Evolutionary conservation across 2,329 filamentous ascomycete species (phyloP), one percentile per base, ranked within the genome.

Genomic region (Stachybotrys echinatus): DNA sequence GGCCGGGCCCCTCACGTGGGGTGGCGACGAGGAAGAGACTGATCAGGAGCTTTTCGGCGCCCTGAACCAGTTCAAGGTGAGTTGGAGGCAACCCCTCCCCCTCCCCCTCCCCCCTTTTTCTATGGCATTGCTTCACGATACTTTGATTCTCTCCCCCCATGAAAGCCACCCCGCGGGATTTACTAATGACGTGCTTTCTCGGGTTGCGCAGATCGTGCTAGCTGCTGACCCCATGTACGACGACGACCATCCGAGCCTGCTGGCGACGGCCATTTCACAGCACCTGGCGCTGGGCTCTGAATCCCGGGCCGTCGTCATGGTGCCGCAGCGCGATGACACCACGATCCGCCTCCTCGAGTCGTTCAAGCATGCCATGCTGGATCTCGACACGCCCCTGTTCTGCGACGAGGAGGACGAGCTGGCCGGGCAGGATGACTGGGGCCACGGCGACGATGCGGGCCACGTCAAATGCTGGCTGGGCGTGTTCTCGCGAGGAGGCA

Each of bases 221-320:
- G 89, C 84, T 2, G 90, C 92, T 3, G 94, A 99, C 66, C 81
- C 89, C 0, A 73, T 99, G 19, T 97, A 97, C 68, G 90, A 92
- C 43, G 79, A 91, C 45, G 79, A 88, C 4, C 94, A 97, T 62
- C 90, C 92, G 0, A 69, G 66, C 3, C 80, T 94, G 60, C 77
- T 97, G 20, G 83, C 85, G 0, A 74, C 83, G 14, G 85, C 88
- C 14, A 84, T 97, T 42, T 69, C 75, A 10, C 70, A 77, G 38
- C 89, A 91, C 69, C 74, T 96, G 12, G 77, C 76, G 8, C 68
- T 73, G 14, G 74, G 73, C 3, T 50, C 65, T 0, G 71, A 78
- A 23, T 81, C 89, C 2, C 78, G 87, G 34, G 86, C 87, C 2
- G 75, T 96, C 12, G 73, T 94, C 42, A 92, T 95, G 71, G 82